phyloP scores from a whole-genome alignment of 495 filamentous ascomycete species.

The Daldinia caldariorum region DNA sequence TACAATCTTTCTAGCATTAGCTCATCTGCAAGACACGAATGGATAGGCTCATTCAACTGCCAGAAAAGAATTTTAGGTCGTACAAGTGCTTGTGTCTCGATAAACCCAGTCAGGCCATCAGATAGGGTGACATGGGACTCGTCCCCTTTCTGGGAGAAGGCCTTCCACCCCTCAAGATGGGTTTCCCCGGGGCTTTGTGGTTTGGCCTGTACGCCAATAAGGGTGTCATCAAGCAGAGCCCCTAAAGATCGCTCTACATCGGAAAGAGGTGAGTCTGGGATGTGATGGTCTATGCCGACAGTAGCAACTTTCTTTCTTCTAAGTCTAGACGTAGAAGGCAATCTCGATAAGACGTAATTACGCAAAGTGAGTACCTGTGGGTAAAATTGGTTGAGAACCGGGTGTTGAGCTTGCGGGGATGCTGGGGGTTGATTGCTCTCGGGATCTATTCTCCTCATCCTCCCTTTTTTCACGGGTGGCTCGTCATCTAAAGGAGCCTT shows the following conservation, averaged over 20 bases:
- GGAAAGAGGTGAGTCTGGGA: conserved; percentile 34
- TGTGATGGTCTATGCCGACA: conserved; percentile 49
- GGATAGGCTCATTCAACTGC: conserved; percentile 10
- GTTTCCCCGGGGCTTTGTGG: conserved; percentile 51
- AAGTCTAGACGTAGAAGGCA: conserved; percentile 57
- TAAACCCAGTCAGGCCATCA: conserved; percentile 52
- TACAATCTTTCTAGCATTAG: conserved; percentile 68
- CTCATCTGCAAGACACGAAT: conserved; percentile 32
- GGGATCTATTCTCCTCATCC: conserved; percentile 7
- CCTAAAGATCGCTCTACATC: conserved; percentile 57
- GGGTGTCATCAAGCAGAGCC: conserved; percentile 70
- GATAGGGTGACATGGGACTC: conserved; percentile 61
- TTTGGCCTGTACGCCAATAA: conserved; percentile 65
- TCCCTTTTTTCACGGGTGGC: conserved; percentile 47
- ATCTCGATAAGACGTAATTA: conserved; percentile 69
- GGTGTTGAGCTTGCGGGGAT: conserved; percentile 57
- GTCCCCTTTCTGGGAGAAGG: conserved; percentile 72
- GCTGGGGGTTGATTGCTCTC: conserved; percentile 25
- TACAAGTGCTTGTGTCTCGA: conserved; percentile 51
- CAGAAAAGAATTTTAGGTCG: conserved; percentile 17
- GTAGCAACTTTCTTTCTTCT: conserved; percentile 57
- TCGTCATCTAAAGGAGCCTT: conserved; percentile 22
- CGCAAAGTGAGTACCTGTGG: conserved; percentile 72
- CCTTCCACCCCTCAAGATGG: conserved; percentile 65
- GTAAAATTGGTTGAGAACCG: conserved; percentile 81